Evolutionary conservation across 169 alveolate species (phyloP), one percentile per base, ranked within the genome.

Genomic region (Sarcocystis neurona): DNA sequence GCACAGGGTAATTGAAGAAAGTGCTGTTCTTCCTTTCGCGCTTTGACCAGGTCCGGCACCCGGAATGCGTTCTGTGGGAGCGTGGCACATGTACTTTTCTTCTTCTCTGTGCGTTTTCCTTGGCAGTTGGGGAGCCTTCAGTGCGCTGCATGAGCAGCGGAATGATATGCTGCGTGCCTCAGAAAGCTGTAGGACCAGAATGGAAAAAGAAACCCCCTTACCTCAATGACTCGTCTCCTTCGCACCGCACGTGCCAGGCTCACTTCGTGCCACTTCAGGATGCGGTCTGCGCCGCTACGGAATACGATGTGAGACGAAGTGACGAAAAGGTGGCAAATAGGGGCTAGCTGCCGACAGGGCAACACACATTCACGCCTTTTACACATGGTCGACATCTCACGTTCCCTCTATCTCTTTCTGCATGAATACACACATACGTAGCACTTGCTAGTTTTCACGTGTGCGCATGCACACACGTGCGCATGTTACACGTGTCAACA

Each of bases 191-290:
- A 3, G 77, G 77, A 6, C 39, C 37, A 39, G 90, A 85, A 3
- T 85, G 90, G 90, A 70, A 56, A 32, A 60, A 70, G 44, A 85
- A n/a, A 47, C 90, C 90, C 27, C 60, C 60, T 30, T 47, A 60
- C n/a, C 74, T 85, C 15, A 85, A 85, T 48, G 84, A 72, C 32
- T 15, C 82, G 2, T 53, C 82, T 10, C 84, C 70, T 8, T 15
- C 58, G 12, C 48, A 50, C 5, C 41, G 74, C 15, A 77, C 78
- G 8, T 85, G 90, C 66, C 50, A 50, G 58, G 78, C 90, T 18
- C 90, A 85, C 84, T 85, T 85, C 30, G 90, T 85, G 23, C 90
- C 90, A 15, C 70, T 85, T 77, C 90, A 85, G 41, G 74, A 85
- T 43, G 90, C 90, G 8, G 77, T 85, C n/a, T 85, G 90, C 60